phyloP scores from a whole-genome alignment of 805 yeast species.

The Sugiyamaella marilandica region DNA sequence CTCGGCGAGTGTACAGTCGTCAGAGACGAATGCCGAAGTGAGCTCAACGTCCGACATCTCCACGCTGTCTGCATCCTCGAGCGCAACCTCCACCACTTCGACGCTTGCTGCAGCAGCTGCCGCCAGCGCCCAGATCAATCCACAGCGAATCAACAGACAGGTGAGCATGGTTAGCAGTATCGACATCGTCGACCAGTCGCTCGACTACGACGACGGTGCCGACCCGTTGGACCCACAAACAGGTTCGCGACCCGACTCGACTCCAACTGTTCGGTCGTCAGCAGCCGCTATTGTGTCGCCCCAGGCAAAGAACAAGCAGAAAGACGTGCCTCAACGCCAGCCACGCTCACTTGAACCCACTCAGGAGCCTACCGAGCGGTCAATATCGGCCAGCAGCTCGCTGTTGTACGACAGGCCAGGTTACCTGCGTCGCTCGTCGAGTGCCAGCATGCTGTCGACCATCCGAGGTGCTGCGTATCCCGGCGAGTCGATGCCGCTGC shows the following conservation, averaged over 20 bases:
- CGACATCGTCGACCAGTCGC: conserved; percentile 18
- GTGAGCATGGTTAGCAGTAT: conserved; percentile 16
- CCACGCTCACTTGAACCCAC: not conserved
- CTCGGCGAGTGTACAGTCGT: not conserved
- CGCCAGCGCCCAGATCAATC: not conserved
- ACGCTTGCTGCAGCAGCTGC: not conserved
- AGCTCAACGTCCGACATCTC: not conserved
- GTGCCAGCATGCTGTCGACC: conserved; percentile 6
- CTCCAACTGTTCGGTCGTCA: not conserved
- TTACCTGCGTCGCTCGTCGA: conserved; percentile 3
- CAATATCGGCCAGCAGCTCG: not conserved
- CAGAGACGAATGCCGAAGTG: not conserved
- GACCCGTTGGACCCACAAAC: conserved; percentile 8
- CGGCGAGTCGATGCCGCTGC: conserved; percentile 14
- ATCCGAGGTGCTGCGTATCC: not conserved
- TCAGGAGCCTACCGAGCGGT: not conserved
- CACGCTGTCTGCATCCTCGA: not conserved
- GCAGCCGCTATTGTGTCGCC: not conserved
- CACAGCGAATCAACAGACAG: conserved; percentile 1
- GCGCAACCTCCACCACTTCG: not conserved
- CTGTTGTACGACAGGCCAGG: not conserved
- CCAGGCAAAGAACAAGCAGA: not conserved
- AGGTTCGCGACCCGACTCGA: not conserved
- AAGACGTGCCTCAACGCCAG: not conserved
- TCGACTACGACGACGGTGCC: conserved; percentile 6